Conservation (phyloP, 176 grass and related monocot genomes). For the Saccharum officinarum region DNA sequence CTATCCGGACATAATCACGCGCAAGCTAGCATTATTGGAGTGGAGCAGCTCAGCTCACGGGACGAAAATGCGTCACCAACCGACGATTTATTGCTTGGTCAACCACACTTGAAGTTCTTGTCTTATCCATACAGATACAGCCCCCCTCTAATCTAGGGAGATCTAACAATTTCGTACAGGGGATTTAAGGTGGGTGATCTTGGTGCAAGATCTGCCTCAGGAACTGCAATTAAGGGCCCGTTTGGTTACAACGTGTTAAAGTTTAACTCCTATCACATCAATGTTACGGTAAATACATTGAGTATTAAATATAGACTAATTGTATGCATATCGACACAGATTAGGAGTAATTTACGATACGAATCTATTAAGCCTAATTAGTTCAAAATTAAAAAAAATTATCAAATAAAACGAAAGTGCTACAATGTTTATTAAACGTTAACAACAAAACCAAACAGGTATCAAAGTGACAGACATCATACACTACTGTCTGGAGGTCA, state of each 20-base stretch:
- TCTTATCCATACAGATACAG: conserved; percentile 16
- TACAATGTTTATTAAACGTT: no score
- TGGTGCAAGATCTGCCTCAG: conserved; percentile 5
- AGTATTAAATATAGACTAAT: no score
- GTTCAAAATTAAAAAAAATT: no score
- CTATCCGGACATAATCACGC: conserved; percentile 13
- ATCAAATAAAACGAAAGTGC: no score
- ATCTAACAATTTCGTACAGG: conserved; percentile 10
- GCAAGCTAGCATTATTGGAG: conserved; percentile 27
- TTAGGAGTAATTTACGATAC: no score
- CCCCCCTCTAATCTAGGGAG: conserved; percentile 22
- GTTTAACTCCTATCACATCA: no score
- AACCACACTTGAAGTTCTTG: conserved; percentile 21
- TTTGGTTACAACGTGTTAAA: no score
- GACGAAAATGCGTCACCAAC: conserved; percentile 44
- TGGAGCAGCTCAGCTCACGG: neutral
- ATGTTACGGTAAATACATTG: no score
- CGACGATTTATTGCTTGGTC: conserved; percentile 40
- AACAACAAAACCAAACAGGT: no score
- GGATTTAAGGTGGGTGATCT: conserved; percentile 23
- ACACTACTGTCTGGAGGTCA: neutral
- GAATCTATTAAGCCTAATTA: no score
- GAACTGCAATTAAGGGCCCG: conserved; percentile 30
- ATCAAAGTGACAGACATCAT: conserved; percentile 16
- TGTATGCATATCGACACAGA: no score